Conservation (phyloP, 192 early-diverging fungal species). For the Backusella psychrophila region DNA sequence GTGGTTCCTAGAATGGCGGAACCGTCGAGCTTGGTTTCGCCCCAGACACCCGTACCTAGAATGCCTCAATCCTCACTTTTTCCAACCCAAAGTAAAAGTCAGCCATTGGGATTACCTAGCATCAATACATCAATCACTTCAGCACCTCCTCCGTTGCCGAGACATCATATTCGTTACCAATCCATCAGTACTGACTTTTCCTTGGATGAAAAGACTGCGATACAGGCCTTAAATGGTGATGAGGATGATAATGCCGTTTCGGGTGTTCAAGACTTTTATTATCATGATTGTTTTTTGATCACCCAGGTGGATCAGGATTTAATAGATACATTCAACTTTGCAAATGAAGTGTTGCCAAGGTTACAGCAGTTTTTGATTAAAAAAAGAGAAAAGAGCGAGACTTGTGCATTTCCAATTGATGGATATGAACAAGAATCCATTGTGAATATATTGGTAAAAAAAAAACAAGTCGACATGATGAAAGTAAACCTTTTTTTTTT, state of each 20-base stretch:
- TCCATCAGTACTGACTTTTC: not conserved
- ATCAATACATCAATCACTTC: not conserved
- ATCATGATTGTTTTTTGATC: constrained; percentile 24
- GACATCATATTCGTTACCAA: not conserved
- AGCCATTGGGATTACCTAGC: not conserved
- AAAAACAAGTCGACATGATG: not conserved
- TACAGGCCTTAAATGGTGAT: not conserved
- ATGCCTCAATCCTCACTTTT: not conserved
- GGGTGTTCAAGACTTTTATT: constrained; percentile 21
- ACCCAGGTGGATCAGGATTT: constrained; percentile 4
- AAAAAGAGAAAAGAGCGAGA: not conserved
- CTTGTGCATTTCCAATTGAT: constrained; percentile 8
- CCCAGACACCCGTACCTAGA: not conserved
- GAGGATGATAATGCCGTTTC: not conserved
- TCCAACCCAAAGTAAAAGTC: not conserved
- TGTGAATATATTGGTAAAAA: constrained; percentile 10
- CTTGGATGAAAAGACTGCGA: not conserved
- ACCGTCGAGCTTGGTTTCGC: not conserved
- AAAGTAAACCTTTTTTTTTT: not conserved
- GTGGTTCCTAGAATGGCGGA: not conserved
- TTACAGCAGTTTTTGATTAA: constrained; percentile 18
- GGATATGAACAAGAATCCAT: constrained; percentile 11
- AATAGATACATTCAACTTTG: constrained; percentile 13
- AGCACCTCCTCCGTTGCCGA: not conserved
- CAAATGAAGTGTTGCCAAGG: constrained; percentile 19